A percentile compares a stretch with the other conserved stretches of the same genome.
These are phyloP conservation scores for Termitomyces sp. DNA, from an alignment of 768 basidiomycete genomes.

Conservation along the genomic window DNA sequence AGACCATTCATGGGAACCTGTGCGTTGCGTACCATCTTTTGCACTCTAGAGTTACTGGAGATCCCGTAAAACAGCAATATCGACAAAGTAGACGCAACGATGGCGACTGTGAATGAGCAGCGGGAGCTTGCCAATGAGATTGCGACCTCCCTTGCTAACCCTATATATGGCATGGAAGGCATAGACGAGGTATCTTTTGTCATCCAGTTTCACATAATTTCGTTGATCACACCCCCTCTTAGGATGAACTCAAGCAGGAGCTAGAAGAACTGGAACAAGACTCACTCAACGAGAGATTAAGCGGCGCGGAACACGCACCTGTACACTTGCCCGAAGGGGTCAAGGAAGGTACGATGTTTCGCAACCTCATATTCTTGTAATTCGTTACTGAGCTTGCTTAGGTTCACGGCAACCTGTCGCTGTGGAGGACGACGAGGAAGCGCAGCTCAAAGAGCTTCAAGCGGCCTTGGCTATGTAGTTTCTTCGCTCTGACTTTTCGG, in stretches of 20 bases:
- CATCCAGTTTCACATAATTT: constrained; percentile 3
- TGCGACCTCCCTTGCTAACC: constrained; percentile 80
- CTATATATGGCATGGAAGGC: constrained; percentile 44
- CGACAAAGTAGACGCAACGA: constrained; percentile 86
- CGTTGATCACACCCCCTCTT: constrained; percentile 1
- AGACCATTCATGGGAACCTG: constrained; percentile 87
- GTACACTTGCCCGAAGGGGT: constrained; percentile 72
- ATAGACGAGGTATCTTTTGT: constrained; percentile 64
- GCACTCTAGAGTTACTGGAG: not conserved
- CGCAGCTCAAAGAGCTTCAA: constrained; percentile 84
- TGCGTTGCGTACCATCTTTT: constrained; percentile 38
- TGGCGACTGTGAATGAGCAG: constrained; percentile 86
- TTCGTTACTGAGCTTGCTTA: not conserved
- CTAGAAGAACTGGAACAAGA: constrained; percentile 88
- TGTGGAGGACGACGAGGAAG: constrained; percentile 87
- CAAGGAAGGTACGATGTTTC: constrained; percentile 43
- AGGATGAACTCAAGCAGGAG: constrained; percentile 80
- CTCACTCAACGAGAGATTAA: constrained; percentile 78
- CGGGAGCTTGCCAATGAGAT: constrained; percentile 92
- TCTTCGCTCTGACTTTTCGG: constrained; percentile 6
- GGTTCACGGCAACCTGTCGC: constrained; percentile 30
- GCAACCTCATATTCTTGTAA: not conserved
- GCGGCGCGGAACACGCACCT: constrained; percentile 86
- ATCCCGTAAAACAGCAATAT: constrained; percentile 51
- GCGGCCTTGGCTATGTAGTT: constrained; percentile 79